Evolutionary conservation across 192 early-diverging fungal species (phyloP), one percentile per base, ranked within the genome.

Genomic region (Coemansia sp.): DNA sequence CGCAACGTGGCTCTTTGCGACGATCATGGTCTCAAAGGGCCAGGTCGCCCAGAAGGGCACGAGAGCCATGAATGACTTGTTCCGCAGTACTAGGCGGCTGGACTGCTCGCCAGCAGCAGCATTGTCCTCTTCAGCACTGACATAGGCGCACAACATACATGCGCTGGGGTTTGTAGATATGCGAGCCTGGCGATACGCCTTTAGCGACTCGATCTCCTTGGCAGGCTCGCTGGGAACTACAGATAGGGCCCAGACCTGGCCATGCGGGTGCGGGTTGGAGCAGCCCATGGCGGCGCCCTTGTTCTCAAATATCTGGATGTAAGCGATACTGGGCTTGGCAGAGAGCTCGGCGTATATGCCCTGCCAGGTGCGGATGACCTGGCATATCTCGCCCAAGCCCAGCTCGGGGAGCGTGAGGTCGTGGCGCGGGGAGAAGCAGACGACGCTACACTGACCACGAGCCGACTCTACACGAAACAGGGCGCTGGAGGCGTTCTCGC

Each of bases 271-370:
- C 21, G 96, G 95, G 70, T 95, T 96, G 26, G 94, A 95, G 76
- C 96, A 99, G 12, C 96, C 96, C 96, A 99, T 97, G 42, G 88
- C 85, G 0, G 90, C 81, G 9, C 96, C 96, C 83, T 99, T 99
- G 84, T 99, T 99, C 68, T 99, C 96, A 85, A 99, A 99, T 48
- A 99, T 84, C 82, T 97, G 94, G 37, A 94, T 90, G 69, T 99
- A 90, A 35, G 84, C 80, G 62, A 98, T 85, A 41, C 65, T 71
- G 1, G 80, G 72, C 14, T 85, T 62, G 7, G 73, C 48, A 6
- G 80, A 71, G 28, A 94, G 73, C 8, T 85, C 72, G 6, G 70
- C 56, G 59, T 90, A 90, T 18, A 86, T 75, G n/a, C 73, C 26
- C 43, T 86, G 88, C 95, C 96, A 98, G 0, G 82, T 69, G 16